These are phyloP conservation scores for Penicillium goetzii DNA, from an alignment of 495 filamentous ascomycete species.

Conservation along the genomic window DNA sequence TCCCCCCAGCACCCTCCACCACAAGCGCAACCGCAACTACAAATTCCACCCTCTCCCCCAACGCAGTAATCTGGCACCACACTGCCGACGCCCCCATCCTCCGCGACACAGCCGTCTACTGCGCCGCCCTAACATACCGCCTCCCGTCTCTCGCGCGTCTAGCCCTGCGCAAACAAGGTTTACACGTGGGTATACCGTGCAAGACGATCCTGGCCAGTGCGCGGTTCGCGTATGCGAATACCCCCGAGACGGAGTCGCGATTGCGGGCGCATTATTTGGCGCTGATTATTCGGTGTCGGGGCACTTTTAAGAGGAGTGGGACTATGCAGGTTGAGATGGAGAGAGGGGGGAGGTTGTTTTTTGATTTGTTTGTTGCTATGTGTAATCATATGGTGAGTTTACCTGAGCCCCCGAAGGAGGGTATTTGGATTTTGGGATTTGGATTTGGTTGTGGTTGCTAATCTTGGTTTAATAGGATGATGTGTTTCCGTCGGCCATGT, in stretches of 20 bases:
- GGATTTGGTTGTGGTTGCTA: constrained; percentile 10
- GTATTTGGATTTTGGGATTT: neutral
- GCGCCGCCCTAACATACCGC: constrained; percentile 79
- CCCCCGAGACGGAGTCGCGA: constrained; percentile 84
- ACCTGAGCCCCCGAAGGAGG: neutral
- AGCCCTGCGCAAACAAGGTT: constrained; percentile 82
- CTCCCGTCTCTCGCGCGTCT: constrained; percentile 82
- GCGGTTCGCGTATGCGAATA: constrained; percentile 85
- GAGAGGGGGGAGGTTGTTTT: constrained; percentile 82
- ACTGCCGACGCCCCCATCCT: constrained; percentile 69
- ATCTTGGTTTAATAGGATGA: constrained; percentile 31
- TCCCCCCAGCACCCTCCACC: constrained; percentile 24
- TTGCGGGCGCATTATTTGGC: constrained; percentile 90
- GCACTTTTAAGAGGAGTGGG: constrained; percentile 88
- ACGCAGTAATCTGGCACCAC: constrained; percentile 72
- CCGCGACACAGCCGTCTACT: constrained; percentile 91
- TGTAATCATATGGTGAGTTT: constrained; percentile 78
- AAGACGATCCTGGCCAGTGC: constrained; percentile 82
- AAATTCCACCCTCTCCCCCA: constrained; percentile 38
- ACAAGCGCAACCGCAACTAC: constrained; percentile 3
- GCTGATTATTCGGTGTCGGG: constrained; percentile 81
- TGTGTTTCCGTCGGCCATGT: constrained; percentile 18
- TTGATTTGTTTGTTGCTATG: constrained; percentile 90
- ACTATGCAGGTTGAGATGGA: constrained; percentile 98
- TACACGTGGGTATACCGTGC: constrained; percentile 79